Percentiles rank a stretch among this genome's conserved stretches.
These are phyloP conservation scores for Populus tomentosa DNA, from an alignment of 441 rosid genomes.

Conservation along the genomic window DNA sequence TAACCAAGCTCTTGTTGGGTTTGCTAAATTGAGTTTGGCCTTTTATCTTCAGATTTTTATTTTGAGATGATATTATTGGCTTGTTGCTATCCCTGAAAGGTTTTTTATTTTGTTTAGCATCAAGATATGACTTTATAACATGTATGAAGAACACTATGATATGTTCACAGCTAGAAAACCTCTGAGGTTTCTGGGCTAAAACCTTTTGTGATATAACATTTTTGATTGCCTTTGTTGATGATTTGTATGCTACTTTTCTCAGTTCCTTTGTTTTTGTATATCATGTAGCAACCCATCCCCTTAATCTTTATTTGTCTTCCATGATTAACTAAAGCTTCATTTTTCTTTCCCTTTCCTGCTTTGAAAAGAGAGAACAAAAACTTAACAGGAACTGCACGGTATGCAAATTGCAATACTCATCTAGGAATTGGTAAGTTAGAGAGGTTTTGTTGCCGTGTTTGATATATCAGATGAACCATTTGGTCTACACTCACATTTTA, in stretches of 20 bases:
- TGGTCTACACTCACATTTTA: not conserved
- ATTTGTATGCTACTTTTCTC: not conserved
- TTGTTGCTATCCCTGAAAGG: not conserved
- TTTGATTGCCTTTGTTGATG: no score
- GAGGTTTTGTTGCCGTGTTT: constrained; percentile 23
- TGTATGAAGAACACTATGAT: not conserved
- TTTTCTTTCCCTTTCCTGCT: not conserved
- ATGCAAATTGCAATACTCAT: constrained; percentile 65
- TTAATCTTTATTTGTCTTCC: not conserved
- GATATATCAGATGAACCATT: no score
- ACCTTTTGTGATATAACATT: not conserved
- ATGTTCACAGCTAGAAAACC: not conserved
- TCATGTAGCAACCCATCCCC: not conserved
- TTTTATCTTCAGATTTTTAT: no score
- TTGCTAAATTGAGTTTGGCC: no score
- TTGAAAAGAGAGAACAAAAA: constrained; percentile 51
- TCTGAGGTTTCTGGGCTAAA: not conserved
- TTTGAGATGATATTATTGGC: no score
- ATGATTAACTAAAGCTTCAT: not conserved
- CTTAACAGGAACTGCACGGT: constrained; percentile 63
- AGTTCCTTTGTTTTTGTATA: not conserved
- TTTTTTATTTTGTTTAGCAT: not conserved
- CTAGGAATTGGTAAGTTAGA: constrained; percentile 55
- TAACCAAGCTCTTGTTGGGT: no score
- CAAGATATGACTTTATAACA: not conserved